Evolutionary conservation across 352 stramenopile genomes (phyloP).

Genomic region (Stramenopiles sp.): DNA sequence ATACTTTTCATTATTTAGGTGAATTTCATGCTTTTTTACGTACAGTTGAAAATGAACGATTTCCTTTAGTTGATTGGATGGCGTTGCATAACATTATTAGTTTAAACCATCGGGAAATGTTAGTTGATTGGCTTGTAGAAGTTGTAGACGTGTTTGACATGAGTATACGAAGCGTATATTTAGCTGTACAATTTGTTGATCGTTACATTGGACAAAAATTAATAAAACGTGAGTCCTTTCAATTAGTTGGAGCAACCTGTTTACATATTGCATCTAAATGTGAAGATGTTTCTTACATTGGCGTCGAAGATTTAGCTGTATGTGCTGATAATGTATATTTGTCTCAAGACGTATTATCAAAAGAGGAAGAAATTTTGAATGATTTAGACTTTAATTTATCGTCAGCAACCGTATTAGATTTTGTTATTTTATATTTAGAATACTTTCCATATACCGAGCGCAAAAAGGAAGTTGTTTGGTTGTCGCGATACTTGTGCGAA

Average conservation of each 20-base stretch:
- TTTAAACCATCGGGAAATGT: slow-evolving; percentile 58
- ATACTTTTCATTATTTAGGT: background rate
- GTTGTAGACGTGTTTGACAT: slow-evolving; percentile 75
- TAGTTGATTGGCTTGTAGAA: slow-evolving; percentile 73
- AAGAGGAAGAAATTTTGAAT: slow-evolving; percentile 69
- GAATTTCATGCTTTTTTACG: slow-evolving; percentile 1
- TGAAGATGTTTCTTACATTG: slow-evolving; percentile 72
- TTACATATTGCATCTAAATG: slow-evolving; percentile 67
- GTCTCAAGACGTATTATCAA: slow-evolving; percentile 58
- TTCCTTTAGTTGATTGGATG: slow-evolving; percentile 14
- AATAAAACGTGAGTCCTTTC: slow-evolving; percentile 52
- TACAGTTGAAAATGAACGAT: slow-evolving; percentile 41
- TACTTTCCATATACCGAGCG: no score
- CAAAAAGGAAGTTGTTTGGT: no score
- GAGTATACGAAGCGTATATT: slow-evolving; percentile 57
- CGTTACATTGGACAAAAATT: slow-evolving; percentile 31
- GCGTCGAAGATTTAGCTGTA: slow-evolving; percentile 63
- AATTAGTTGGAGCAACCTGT: slow-evolving; percentile 61
- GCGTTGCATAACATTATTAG: no score
- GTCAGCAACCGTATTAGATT: no score
- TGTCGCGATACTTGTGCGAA: no score
- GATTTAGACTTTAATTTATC: slow-evolving; percentile 75
- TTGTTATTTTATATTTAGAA: no score
- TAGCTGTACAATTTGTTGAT: slow-evolving; percentile 69
- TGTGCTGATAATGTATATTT: slow-evolving; percentile 70